phyloP scores from a whole-genome alignment of 352 stramenopile genomes.

The Globisporangium abappressorium region DNA sequence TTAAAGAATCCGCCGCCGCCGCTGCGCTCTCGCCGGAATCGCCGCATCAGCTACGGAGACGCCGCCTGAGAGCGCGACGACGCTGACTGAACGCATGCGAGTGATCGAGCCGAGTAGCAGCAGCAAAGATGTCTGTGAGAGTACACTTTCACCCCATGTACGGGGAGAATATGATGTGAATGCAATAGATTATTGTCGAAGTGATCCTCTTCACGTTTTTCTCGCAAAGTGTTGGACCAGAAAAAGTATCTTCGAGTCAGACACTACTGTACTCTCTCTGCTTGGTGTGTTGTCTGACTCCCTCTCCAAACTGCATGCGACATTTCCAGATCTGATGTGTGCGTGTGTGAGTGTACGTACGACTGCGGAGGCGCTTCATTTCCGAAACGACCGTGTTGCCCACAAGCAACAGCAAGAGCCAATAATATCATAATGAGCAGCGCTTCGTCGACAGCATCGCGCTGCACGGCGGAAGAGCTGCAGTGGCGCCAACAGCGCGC shows the following conservation, averaged over 20 bases:
- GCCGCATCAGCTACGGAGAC: conserved; percentile 12
- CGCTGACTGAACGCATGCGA: not conserved
- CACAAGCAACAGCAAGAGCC: not conserved
- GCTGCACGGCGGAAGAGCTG: conserved; percentile 31
- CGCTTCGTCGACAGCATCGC: not conserved
- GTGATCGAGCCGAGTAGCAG: not conserved
- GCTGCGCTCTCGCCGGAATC: conserved; percentile 4
- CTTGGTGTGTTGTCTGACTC: not conserved
- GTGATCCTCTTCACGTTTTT: not conserved
- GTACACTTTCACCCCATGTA: not conserved
- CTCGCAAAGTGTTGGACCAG: too few species aligned
- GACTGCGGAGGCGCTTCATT: not conserved
- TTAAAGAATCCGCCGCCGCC: not conserved
- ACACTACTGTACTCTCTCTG: not conserved
- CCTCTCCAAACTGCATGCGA: not conserved
- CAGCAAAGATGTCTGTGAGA: not conserved
- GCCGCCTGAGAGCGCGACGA: not conserved
- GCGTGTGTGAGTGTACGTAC: not conserved
- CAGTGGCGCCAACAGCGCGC: conserved; percentile 34
- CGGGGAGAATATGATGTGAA: not conserved
- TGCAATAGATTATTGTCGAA: not conserved
- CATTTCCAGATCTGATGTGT: not conserved
- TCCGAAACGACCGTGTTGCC: not conserved
- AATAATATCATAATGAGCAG: not conserved
- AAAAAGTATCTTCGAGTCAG: conserved; percentile 4